Evolutionary conservation across 169 alveolate genomes (phyloP).

Genomic region (Pseudocohnilembus persalinus): DNA sequence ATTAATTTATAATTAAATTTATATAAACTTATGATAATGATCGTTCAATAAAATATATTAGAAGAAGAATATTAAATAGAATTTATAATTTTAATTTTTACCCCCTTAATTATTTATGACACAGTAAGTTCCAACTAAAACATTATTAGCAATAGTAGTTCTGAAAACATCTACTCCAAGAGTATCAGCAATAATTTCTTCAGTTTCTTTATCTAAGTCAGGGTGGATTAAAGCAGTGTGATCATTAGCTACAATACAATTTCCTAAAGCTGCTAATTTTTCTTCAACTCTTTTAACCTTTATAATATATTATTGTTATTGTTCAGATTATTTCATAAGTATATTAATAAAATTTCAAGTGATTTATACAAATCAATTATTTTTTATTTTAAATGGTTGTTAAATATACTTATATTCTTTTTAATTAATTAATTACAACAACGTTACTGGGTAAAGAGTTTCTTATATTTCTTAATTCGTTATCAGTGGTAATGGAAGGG

Average conservation of each 20-base stretch:
- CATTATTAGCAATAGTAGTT: conserved; percentile 98
- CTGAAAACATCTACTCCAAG: conserved; percentile 98
- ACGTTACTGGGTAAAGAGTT: conserved; percentile 96
- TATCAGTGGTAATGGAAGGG: conserved; percentile 97
- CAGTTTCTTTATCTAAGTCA: conserved; percentile 98
- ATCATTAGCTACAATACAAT: conserved; percentile 98
- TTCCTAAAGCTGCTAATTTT: conserved; percentile 97
- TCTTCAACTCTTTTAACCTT: conserved; percentile 97
- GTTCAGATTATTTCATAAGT: conserved; percentile 91
- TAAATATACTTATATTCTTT: conserved; percentile 95
- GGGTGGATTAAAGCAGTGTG: conserved; percentile 98
- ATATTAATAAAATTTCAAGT: conserved; percentile 96
- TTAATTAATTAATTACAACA: conserved; percentile 79
- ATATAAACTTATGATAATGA: not conserved
- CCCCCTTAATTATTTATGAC: conserved; percentile 96
- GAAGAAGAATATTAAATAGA: not conserved
- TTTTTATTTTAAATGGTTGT: conserved; percentile 97
- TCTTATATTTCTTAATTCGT: conserved; percentile 95
- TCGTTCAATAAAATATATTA: not conserved
- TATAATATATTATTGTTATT: not conserved
- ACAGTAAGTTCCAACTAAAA: conserved; percentile 97
- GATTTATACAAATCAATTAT: conserved; percentile 96
- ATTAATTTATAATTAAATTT: not conserved
- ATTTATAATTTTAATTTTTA: conserved; percentile 87
- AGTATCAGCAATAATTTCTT: conserved; percentile 97